A percentile compares a stretch with the other conserved stretches of the same genome.
Conservation (phyloP, 2,329 filamentous ascomycete species). For the Plenodomus tracheiphilus region DNA sequence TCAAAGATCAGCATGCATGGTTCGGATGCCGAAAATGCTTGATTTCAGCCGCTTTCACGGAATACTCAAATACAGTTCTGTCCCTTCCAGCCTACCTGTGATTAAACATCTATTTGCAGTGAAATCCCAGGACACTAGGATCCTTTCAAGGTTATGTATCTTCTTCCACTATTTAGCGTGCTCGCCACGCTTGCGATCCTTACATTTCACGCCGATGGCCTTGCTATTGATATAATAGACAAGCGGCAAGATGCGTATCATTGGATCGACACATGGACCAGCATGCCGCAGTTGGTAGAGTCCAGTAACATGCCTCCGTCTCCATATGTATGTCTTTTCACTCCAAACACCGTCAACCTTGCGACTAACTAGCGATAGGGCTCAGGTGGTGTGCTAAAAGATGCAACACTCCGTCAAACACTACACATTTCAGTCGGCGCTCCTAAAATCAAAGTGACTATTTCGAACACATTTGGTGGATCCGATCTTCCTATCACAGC, state of each 20-base stretch:
- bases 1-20: not conserved
- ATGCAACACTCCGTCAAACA: constrained; percentile 69
- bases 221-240: constrained; percentile 4
- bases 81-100: too few species aligned
- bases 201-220: constrained; percentile 1
- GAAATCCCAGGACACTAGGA: not conserved
- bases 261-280: constrained; percentile 66
- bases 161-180: constrained; percentile 3
- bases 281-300: constrained; percentile 68
- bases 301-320: constrained; percentile 62
- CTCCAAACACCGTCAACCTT: constrained; percentile 6
- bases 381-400: constrained; percentile 58
- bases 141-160: constrained; percentile 4
- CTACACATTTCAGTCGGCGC: constrained; percentile 62
- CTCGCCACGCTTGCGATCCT: constrained; percentile 7
- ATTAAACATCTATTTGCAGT: not conserved
- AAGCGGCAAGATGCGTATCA: constrained; percentile 46
- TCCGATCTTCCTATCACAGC: constrained; percentile 63
- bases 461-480: constrained; percentile 68
- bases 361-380: constrained; percentile 46
- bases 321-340: constrained; percentile 52
- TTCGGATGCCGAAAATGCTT: not conserved
- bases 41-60: not conserved
- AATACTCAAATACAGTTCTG: not conserved
- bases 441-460: constrained; percentile 62